phyloP scores from a whole-genome alignment of 2,329 filamentous ascomycete genomes.

The Myotisia sp. region DNA sequence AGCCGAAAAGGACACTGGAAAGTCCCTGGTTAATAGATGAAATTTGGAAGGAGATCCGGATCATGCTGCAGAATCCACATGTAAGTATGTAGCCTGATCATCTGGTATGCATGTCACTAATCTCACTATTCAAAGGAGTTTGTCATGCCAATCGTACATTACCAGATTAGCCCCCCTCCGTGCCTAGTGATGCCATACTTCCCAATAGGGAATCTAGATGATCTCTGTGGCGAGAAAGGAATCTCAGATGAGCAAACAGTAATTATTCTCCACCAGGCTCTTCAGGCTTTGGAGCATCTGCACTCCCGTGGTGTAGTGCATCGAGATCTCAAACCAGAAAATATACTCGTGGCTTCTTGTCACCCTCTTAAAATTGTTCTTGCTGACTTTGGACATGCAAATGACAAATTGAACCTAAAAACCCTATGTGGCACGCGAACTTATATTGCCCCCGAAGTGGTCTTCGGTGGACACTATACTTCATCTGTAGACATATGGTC shows the following conservation, averaged over 20 bases:
- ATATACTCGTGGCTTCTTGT: slow-evolving; percentile 80
- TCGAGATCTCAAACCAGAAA: slow-evolving; percentile 98
- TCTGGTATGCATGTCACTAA: not conserved
- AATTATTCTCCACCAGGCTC: not conserved
- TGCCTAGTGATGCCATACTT: slow-evolving; percentile 5
- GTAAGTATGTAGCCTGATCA: not conserved
- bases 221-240: slow-evolving; percentile 23
- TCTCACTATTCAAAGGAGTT: not conserved
- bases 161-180: not conserved
- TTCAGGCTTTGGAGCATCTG: slow-evolving; percentile 2
- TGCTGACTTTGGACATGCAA: slow-evolving; percentile 73
- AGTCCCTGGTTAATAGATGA: no score
- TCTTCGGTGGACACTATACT: not conserved
- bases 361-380: slow-evolving; percentile 81
- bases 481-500: slow-evolving; percentile 7
- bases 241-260: no score
- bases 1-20: not conserved
- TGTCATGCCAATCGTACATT: not conserved
- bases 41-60: no score
- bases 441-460: slow-evolving; percentile 6
- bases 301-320: slow-evolving; percentile 33
- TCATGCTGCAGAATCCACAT: not conserved
- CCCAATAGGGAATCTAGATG: not conserved
- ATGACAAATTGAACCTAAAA: not conserved
- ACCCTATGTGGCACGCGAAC: not conserved